Evolutionary conservation across 768 basidiomycete species (phyloP).

Genomic region (Termitomyces sp.): DNA sequence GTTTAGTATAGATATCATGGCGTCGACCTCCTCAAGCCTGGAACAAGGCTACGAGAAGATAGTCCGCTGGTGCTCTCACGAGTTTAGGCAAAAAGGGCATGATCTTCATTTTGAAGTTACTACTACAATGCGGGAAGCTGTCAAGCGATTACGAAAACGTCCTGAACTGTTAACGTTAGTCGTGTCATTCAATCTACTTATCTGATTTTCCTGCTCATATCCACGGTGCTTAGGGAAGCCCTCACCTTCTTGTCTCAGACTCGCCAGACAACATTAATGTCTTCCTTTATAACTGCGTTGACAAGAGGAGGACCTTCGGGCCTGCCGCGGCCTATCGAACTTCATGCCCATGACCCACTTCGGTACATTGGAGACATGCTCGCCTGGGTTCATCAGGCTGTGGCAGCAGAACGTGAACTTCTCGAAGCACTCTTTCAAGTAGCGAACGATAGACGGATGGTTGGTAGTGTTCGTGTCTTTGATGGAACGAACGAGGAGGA

Average conservation of each 20-base stretch:
- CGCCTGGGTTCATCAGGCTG: conserved; percentile 95
- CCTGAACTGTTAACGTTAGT: conserved; percentile 73
- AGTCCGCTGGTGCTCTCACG: conserved; percentile 78
- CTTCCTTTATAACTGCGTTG: conserved; percentile 82
- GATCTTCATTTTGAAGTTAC: conserved; percentile 73
- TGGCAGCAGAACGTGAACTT: conserved; percentile 93
- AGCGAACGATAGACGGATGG: conserved; percentile 64
- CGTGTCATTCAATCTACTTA: conserved; percentile 10
- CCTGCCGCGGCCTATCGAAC: conserved; percentile 88
- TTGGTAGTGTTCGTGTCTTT: conserved; percentile 63
- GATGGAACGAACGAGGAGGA: conserved; percentile 59
- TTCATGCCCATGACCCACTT: conserved; percentile 96
- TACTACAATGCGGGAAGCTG: conserved; percentile 62
- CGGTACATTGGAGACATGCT: conserved; percentile 98
- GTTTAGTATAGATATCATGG: conserved; percentile 83
- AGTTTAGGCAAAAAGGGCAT: conserved; percentile 76
- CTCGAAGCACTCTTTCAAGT: conserved; percentile 83
- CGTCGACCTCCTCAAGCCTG: conserved; percentile 72
- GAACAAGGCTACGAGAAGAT: conserved; percentile 92
- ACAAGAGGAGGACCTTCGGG: conserved; percentile 86
- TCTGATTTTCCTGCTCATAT: neutral
- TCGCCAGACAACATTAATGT: conserved; percentile 75
- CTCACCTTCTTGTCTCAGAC: conserved; percentile 75
- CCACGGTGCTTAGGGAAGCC: conserved; percentile 49
- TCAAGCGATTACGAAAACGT: conserved; percentile 69